A percentile compares a stretch with the other conserved stretches of the same genome.
These are phyloP conservation scores for Venustampulla echinocandica DNA, from an alignment of 495 filamentous ascomycete species.

Conservation along the genomic window DNA sequence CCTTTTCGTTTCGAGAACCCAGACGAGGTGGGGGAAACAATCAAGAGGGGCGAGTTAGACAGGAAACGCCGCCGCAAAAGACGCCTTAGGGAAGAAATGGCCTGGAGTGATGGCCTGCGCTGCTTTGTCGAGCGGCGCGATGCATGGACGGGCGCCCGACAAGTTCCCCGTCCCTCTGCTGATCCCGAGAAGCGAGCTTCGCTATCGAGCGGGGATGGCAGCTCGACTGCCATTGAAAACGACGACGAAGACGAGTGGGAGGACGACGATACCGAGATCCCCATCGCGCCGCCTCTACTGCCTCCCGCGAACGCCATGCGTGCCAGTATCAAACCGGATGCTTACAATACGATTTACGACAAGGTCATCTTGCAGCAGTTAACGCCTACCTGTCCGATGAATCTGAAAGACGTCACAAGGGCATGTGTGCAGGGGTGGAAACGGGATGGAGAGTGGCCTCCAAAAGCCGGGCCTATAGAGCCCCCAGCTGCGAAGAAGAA, in stretches of 20 bases:
- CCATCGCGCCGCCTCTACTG: constrained; percentile 57
- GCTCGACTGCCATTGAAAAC: constrained; percentile 14
- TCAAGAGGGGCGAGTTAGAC: constrained; percentile 32
- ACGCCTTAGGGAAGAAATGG: constrained; percentile 61
- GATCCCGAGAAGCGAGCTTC: constrained; percentile 6
- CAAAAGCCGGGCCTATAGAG: constrained; percentile 40
- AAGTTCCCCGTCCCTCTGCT: constrained; percentile 5
- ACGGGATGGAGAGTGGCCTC: constrained; percentile 89
- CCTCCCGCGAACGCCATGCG: constrained; percentile 62
- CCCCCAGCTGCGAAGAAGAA: constrained; percentile 26
- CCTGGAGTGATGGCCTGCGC: constrained; percentile 73
- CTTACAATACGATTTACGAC: constrained; percentile 77
- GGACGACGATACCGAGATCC: constrained; percentile 30
- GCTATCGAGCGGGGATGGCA: constrained; percentile 10
- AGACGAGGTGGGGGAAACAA: constrained; percentile 44
- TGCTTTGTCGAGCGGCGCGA: constrained; percentile 69
- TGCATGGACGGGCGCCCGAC: constrained; percentile 73
- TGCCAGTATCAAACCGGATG: constrained; percentile 56
- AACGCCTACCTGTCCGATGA: constrained; percentile 78
- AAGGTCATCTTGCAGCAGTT: constrained; percentile 72
- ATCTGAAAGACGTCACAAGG: constrained; percentile 69
- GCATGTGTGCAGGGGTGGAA: constrained; percentile 89
- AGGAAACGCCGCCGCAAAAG: constrained; percentile 52
- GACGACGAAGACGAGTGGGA: constrained; percentile 18
- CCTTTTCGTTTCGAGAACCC: constrained; percentile 59